phyloP scores from a whole-genome alignment of 108 stramenopile species.

The Aurantiochytrium sp. region DNA sequence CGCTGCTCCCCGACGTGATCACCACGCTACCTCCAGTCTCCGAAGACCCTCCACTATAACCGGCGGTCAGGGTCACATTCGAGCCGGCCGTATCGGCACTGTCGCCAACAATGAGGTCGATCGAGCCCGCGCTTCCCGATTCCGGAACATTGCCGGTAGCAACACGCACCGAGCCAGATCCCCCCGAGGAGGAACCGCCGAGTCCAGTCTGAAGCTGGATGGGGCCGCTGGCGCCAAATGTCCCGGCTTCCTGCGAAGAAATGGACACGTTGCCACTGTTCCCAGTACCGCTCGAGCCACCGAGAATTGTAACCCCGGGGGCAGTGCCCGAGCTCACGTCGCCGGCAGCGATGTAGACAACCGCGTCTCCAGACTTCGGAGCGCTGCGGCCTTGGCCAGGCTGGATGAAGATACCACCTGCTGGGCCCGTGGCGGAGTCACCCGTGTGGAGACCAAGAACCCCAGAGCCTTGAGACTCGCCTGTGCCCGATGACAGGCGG shows the following conservation, averaged over 20 bases:
- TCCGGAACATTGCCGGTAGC: background rate
- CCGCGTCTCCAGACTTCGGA: background rate
- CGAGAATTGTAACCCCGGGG: background rate
- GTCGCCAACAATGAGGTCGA: background rate
- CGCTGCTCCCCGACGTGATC: background rate
- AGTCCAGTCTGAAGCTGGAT: background rate
- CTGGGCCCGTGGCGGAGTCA: background rate
- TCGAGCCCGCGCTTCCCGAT: background rate
- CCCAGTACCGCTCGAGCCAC: background rate
- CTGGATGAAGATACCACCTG: background rate
- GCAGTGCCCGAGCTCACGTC: background rate
- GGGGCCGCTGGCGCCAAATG: background rate
- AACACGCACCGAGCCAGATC: no score
- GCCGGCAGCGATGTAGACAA: background rate
- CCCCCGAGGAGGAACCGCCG: background rate
- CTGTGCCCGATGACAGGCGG: background rate
- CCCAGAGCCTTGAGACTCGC: background rate
- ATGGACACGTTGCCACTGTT: background rate
- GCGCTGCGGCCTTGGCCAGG: background rate
- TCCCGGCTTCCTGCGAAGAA: background rate
- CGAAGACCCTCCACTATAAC: background rate
- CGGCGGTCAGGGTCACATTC: background rate
- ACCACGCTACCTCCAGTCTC: background rate
- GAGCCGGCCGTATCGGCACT: background rate
- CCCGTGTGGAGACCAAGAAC: background rate